These are phyloP conservation scores for Phascolomyces articulosus DNA, from an alignment of 371 early-diverging fungal species.

Conservation along the genomic window DNA sequence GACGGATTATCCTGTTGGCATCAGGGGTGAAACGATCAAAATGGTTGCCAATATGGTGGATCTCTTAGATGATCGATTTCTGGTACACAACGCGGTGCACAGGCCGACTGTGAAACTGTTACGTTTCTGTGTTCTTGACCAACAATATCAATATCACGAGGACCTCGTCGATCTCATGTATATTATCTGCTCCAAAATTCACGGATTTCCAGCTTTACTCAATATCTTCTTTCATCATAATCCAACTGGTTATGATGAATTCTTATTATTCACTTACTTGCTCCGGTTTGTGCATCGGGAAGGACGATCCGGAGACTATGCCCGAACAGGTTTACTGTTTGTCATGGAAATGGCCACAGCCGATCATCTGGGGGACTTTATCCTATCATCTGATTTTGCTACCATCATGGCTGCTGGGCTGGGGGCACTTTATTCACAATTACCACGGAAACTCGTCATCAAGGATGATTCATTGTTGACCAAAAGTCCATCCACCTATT, in stretches of 20 bases:
- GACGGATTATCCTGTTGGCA: slow-evolving; percentile 78
- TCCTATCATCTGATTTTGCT: slow-evolving; percentile 75
- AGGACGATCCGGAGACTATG: slow-evolving; percentile 81
- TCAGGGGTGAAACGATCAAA: slow-evolving; percentile 76
- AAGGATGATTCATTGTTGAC: slow-evolving; percentile 28
- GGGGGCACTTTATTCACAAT: slow-evolving; percentile 85
- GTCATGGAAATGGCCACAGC: slow-evolving; percentile 75
- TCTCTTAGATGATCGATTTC: slow-evolving; percentile 78
- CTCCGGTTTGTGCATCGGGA: slow-evolving; percentile 80
- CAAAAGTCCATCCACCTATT: slow-evolving; percentile 32
- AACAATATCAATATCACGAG: slow-evolving; percentile 69
- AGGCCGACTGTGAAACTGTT: slow-evolving; percentile 78
- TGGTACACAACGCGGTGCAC: slow-evolving; percentile 85
- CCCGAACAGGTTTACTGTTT: slow-evolving; percentile 82
- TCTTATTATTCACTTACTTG: slow-evolving; percentile 79
- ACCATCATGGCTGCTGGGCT: slow-evolving; percentile 78
- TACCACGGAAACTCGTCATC: slow-evolving; percentile 74
- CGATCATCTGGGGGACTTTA: slow-evolving; percentile 71
- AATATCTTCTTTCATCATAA: slow-evolving; percentile 84
- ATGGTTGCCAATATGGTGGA: slow-evolving; percentile 76
- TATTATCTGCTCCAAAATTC: slow-evolving; percentile 83
- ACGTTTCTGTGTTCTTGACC: slow-evolving; percentile 58
- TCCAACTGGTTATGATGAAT: slow-evolving; percentile 48
- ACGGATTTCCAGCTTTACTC: slow-evolving; percentile 79
- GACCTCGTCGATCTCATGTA: slow-evolving; percentile 84